Conservation (phyloP, 768 basidiomycete species). For the Suillus paluster region DNA sequence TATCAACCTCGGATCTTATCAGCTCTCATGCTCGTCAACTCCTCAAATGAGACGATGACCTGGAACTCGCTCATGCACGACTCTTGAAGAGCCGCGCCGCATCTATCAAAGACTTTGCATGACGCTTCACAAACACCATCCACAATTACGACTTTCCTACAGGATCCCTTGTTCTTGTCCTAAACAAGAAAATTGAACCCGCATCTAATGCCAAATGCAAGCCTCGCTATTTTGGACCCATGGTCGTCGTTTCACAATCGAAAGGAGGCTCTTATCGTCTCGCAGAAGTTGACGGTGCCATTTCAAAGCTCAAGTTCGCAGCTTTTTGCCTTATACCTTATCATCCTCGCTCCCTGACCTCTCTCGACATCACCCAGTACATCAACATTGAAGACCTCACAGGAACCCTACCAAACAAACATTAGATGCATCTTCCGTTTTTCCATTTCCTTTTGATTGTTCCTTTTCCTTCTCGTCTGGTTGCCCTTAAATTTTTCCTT, state of each 20-base stretch:
- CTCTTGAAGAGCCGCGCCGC: neutral
- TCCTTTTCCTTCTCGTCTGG: no score
- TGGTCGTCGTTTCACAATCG: no score
- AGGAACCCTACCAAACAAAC: neutral
- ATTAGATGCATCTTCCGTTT: neutral
- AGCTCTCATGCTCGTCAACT: no score
- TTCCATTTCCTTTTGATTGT: no score
- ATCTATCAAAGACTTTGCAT: conserved; percentile 15
- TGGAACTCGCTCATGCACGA: no score
- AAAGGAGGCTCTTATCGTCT: no score
- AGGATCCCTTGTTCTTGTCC: conserved; percentile 16
- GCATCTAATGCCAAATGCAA: conserved; percentile 2
- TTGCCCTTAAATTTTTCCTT: no score
- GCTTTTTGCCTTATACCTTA: no score
- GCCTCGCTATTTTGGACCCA: neutral
- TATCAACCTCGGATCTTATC: no score
- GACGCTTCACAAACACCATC: conserved; percentile 19
- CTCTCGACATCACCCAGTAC: neutral
- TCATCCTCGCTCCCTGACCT: neutral
- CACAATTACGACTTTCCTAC: conserved; percentile 29
- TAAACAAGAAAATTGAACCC: neutral
- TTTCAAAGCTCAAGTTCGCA: conserved; percentile 1
- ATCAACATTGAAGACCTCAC: neutral
- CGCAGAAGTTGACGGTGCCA: neutral
- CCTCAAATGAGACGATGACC: no score